Percentiles rank a stretch among this genome's conserved stretches.
Evolutionary conservation across 78 protist genomes (phyloP).

Genomic region (Dictyostelium citrinum): DNA sequence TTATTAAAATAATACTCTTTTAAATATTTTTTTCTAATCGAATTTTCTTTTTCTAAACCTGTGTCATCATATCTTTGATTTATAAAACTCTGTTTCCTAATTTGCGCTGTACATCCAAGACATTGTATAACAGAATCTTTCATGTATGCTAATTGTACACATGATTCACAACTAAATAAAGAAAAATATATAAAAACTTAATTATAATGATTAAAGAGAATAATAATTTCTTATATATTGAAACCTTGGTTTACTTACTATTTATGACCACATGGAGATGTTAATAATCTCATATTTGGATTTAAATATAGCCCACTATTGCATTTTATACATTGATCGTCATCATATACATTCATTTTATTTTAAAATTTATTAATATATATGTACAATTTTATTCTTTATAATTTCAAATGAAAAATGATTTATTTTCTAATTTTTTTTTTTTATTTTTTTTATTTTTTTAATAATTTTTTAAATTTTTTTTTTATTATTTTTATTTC

Average conservation of each 20-base stretch:
- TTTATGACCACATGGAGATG: constrained; percentile 69
- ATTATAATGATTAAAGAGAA: not conserved
- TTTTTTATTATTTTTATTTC: not conserved
- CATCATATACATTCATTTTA: constrained; percentile 10
- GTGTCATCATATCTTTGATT: constrained; percentile 49
- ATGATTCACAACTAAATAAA: constrained; percentile 58
- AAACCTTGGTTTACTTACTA: not conserved
- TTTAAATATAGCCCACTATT: constrained; percentile 8
- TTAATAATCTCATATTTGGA: constrained; percentile 36
- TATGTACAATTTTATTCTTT: not conserved
- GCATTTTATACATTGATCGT: constrained; percentile 52
- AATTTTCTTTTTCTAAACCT: constrained; percentile 44
- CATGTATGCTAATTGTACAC: constrained; percentile 23
- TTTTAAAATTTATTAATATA: not conserved
- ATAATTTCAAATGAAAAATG: not conserved
- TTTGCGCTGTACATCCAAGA: constrained; percentile 26
- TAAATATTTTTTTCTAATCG: constrained; percentile 14
- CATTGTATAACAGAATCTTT: constrained; percentile 32
- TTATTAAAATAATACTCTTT: no score
- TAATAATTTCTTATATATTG: not conserved
- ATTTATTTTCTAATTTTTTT: not conserved
- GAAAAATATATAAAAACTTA: no score
- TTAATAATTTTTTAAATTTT: not conserved
- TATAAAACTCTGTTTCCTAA: constrained; percentile 40
- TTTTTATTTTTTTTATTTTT: not conserved